These are phyloP conservation scores for Colletotrichum sp. DNA, from an alignment of 2,329 filamentous ascomycete species.

Conservation along the genomic window DNA sequence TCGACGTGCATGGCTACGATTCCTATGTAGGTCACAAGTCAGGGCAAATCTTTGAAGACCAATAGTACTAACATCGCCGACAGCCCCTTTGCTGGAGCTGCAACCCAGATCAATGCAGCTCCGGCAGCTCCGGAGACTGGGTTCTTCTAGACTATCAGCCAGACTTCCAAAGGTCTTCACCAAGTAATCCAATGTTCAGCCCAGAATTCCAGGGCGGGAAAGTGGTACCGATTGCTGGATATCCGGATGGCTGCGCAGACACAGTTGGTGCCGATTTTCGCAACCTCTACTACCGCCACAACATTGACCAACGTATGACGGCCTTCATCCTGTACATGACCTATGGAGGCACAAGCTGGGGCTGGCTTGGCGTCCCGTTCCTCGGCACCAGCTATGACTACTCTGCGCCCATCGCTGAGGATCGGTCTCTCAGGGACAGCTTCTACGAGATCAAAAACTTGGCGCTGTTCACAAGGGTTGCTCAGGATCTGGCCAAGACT, in stretches of 20 bases:
- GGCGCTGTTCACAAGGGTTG: not conserved
- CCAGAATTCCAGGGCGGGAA: not conserved
- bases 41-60: not conserved
- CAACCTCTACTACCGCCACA: not conserved
- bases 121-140: not conserved
- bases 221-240: not conserved
- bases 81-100: not conserved
- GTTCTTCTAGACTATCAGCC: slow-evolving; percentile 31
- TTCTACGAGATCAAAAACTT: not conserved
- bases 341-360: not conserved
- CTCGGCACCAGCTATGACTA: not conserved
- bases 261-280: not conserved
- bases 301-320: not conserved
- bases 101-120: not conserved
- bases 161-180: slow-evolving; percentile 25
- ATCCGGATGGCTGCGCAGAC: not conserved
- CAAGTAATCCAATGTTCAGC: not conserved
- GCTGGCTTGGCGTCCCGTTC: not conserved
- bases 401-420: not conserved
- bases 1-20: slow-evolving; percentile 35
- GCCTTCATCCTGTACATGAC: not conserved
- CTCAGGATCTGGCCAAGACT: not conserved
- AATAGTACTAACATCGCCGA: accelerated
- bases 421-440: not conserved
- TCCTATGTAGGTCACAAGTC: not conserved